These are phyloP conservation scores for Saturnispora quitensis DNA, from an alignment of 805 yeast species.

Conservation along the genomic window DNA sequence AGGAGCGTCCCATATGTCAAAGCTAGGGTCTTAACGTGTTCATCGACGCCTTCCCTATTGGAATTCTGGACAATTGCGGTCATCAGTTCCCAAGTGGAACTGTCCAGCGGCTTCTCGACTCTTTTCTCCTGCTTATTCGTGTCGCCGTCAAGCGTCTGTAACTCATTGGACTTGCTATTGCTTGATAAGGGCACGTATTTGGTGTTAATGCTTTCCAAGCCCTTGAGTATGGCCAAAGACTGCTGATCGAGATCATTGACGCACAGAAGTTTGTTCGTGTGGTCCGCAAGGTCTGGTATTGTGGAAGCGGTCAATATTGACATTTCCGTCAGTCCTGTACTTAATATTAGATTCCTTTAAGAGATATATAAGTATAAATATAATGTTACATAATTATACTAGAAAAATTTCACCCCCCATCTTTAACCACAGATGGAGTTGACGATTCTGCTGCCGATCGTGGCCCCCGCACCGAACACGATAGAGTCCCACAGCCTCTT, in stretches of 20 bases:
- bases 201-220: not conserved
- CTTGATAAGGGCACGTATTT: not conserved
- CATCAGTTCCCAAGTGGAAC: not conserved
- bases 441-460: slow-evolving; percentile 77
- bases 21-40: not conserved
- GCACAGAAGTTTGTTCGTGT: not conserved
- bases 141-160: not conserved
- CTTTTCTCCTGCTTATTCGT: not conserved
- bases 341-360: not conserved
- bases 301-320: not conserved
- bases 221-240: not conserved
- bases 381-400: not conserved
- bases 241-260: not conserved
- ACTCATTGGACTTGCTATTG: not conserved
- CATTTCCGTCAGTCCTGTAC: not conserved
- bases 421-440: slow-evolving; percentile 51
- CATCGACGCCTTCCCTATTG: not conserved
- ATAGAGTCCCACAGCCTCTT: slow-evolving; percentile 86
- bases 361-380: not conserved
- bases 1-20: not conserved
- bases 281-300: not conserved
- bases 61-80: not conserved
- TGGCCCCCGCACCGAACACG: slow-evolving; percentile 93
- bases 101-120: not conserved
- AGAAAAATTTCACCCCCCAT: not conserved